Conservation (phyloP, 2,329 filamentous ascomycete species). For the Teratosphaeria nubilosa region DNA sequence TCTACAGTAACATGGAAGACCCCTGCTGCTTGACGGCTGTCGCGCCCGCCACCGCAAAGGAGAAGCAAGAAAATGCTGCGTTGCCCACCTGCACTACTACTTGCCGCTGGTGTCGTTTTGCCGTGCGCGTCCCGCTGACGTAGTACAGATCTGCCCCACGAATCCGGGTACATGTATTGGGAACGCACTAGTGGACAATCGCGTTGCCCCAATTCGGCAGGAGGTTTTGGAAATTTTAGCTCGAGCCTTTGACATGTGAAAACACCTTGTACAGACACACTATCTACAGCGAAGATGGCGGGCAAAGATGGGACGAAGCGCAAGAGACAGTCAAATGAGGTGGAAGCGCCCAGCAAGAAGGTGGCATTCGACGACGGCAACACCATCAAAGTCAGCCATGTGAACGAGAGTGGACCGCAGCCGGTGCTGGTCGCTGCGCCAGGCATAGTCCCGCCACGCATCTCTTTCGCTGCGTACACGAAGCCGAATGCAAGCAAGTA, state of each 20-base stretch:
- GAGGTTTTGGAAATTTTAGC: neutral
- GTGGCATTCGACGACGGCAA: conserved; percentile 13
- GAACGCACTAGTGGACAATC: neutral
- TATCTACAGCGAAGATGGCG: conserved; percentile 12
- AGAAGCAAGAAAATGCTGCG: neutral
- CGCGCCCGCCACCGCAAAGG: neutral
- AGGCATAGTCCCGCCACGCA: conserved; percentile 30
- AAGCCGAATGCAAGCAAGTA: conserved; percentile 8
- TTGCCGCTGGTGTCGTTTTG: too few species aligned
- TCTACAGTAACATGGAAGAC: neutral
- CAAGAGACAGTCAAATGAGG: conserved; percentile 37
- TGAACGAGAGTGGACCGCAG: conserved; percentile 8
- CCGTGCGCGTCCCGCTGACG: neutral
- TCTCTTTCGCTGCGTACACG: conserved; percentile 41
- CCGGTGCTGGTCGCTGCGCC: conserved; percentile 28
- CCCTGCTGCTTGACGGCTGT: neutral
- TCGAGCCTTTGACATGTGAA: neutral
- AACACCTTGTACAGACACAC: conserved; percentile 9
- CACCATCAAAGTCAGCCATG: conserved; percentile 20
- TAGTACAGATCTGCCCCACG: neutral
- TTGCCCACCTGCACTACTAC: too few species aligned
- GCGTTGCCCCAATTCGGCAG: neutral
- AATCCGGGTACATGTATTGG: neutral
- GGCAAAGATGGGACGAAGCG: conserved; percentile 38
- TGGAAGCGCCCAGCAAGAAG: conserved; percentile 33